Evolutionary conservation across 306 rosid genomes (phyloP), one percentile per base, ranked within the genome.

Genomic region (Prunus fruticosa): DNA sequence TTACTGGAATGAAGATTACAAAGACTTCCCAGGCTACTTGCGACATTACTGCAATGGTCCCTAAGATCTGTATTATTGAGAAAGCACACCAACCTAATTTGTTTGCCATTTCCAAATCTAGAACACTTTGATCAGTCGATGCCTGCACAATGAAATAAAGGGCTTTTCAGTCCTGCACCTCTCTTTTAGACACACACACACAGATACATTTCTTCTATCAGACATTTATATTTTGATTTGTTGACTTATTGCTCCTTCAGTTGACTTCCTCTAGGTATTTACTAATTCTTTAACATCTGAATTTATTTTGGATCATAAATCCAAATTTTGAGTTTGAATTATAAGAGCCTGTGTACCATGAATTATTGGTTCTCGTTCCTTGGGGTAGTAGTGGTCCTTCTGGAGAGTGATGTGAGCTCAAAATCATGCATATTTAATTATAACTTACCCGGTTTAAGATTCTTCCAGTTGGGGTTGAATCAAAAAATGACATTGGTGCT

Each of bases 381-480:
- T 47, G 3, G 15, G 23, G 15, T 50, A 69, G 25, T 25, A 54
- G 22, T 27, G 13, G 41, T 28, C 20, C 9, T 34, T 34, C 41
- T 6, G 23, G 32, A 12, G 72, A 47, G 30, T 68, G 23, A 23
- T 67, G 20, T 50, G 8, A 49, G 18, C 43, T 25, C 41, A 41
- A 22, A 19, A 52, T 71, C 64, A 71, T 71, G 9, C 75, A 53
- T 71, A 6, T 32, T 5, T 32, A 71, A 71, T 38, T 52, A 56
- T 54, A 71, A 9, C 68, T 87, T 88, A 95, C 98, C 90, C 98
- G 85, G 72, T 93, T 95, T 77, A 95, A 84, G 81, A 92, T 92
- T 88, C 98, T 90, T 81, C 98, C 98, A n/a, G 96, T 84, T 73
- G 98, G 98, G 11, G 98, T 95, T 60, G 98, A 95, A 82, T 95